A percentile compares a stretch with the other conserved stretches of the same genome.
Evolutionary conservation across 2,329 filamentous ascomycete species (phyloP).

Genomic region (Dactylella cylindrospora): DNA sequence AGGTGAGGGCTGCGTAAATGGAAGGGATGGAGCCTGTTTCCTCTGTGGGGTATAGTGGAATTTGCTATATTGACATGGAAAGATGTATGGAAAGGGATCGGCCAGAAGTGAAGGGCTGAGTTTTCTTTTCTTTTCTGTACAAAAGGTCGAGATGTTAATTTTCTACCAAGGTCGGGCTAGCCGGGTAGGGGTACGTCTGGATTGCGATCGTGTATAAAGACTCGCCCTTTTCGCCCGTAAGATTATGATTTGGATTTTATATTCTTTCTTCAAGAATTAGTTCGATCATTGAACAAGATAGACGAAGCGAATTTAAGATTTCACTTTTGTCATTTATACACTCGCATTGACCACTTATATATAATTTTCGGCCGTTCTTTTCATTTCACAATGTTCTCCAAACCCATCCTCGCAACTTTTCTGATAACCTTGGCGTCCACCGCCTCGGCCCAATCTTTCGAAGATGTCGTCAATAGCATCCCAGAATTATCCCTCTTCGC

Average conservation of each 20-base stretch:
- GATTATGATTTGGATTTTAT: not conserved
- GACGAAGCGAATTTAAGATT: slow-evolving; percentile 3
- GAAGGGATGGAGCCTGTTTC: too few species aligned
- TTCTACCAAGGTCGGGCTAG: not conserved
- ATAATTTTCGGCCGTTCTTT: not conserved
- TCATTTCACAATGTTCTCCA: slow-evolving; percentile 15
- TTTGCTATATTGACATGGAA: slow-evolving; percentile 42
- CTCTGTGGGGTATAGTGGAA: slow-evolving; percentile 34
- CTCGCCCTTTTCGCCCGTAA: slow-evolving; percentile 1
- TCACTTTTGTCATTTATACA: slow-evolving; percentile 13
- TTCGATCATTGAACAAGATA: slow-evolving; percentile 5
- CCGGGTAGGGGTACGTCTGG: not conserved
- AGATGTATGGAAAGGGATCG: not conserved
- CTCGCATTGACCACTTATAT: not conserved
- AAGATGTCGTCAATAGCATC: slow-evolving; percentile 11
- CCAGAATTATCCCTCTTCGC: slow-evolving; percentile 31
- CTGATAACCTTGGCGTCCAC: slow-evolving; percentile 15
- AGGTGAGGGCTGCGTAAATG: too few species aligned
- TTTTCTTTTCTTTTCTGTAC: not conserved
- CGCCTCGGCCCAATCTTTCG: slow-evolving; percentile 20
- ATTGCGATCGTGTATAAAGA: slow-evolving; percentile 7
- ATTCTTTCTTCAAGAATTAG: not conserved
- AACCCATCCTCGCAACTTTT: slow-evolving; percentile 3
- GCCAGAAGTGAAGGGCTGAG: not conserved
- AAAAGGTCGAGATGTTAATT: not conserved